Conservation (phyloP, 2,329 filamentous ascomycete species). For the Pseudogymnoascus verrucosus region DNA sequence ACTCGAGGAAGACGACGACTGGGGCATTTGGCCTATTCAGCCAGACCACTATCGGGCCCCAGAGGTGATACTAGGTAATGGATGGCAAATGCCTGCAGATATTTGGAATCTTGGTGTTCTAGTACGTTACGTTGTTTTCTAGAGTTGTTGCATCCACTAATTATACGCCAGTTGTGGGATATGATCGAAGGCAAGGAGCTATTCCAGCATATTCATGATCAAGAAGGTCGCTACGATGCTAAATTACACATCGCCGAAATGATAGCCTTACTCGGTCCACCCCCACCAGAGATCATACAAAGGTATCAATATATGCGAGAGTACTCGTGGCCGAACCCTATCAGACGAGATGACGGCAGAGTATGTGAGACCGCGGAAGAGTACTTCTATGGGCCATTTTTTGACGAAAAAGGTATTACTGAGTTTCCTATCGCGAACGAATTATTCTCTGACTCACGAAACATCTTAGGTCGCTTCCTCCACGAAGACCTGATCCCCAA, state of each 20-base stretch:
- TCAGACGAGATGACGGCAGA: conserved; percentile 25
- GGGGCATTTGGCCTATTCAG: no score
- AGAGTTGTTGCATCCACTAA: no score
- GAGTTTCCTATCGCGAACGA: not conserved
- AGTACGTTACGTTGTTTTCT: no score
- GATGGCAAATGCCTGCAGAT: no score
- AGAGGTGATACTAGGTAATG: no score
- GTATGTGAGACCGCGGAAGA: conserved; percentile 28
- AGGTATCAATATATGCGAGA: conserved; percentile 23
- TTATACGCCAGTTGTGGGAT: no score
- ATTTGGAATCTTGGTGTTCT: no score
- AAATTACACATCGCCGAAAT: conserved; percentile 34
- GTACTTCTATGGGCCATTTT: conserved; percentile 32
- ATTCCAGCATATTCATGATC: not conserved
- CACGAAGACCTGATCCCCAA: not conserved
- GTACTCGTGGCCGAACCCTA: conserved; percentile 24
- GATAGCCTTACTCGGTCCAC: conserved; percentile 32
- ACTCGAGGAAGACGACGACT: no score
- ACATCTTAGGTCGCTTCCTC: not conserved
- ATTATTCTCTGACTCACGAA: not conserved
- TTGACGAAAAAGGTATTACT: conserved; percentile 20
- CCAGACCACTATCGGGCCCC: no score
- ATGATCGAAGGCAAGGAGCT: no score
- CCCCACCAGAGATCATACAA: conserved; percentile 29
- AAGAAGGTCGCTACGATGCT: conserved; percentile 25